These are phyloP conservation scores for Fraxinus platypoda DNA, from an alignment of 305 asterid species.

Conservation along the genomic window DNA sequence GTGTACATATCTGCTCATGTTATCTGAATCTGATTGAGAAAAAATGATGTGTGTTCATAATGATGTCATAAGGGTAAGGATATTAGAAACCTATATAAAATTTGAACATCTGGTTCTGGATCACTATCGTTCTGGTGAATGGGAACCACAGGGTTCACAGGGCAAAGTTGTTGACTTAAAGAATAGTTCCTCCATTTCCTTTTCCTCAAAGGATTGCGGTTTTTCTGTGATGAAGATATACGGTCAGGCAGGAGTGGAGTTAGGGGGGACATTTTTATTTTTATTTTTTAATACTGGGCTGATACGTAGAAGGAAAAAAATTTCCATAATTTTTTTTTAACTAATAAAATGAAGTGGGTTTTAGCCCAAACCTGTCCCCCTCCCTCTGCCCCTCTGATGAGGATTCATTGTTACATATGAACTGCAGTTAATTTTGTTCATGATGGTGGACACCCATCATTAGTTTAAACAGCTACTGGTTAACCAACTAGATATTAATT, in stretches of 20 bases:
- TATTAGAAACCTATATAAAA: not conserved
- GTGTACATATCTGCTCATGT: not conserved
- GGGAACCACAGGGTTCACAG: not conserved
- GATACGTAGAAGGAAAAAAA: too few species aligned
- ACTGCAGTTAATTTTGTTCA: not conserved
- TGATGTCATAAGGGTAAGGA: slow-evolving; percentile 12
- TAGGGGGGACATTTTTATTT: too few species aligned
- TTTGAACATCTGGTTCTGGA: slow-evolving; percentile 10
- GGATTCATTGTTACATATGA: not conserved
- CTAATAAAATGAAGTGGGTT: too few species aligned
- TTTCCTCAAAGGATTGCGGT: not conserved
- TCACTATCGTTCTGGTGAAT: slow-evolving; percentile 9
- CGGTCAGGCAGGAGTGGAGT: not conserved
- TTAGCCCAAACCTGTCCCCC: too few species aligned
- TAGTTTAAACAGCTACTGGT: not conserved
- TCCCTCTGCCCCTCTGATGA: too few species aligned
- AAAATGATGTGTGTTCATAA: not conserved
- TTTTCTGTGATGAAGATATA: not conserved
- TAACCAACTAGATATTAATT: not conserved
- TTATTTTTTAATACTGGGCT: too few species aligned
- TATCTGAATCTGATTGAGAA: slow-evolving; percentile 9
- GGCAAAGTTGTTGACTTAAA: not conserved
- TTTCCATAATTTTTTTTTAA: not conserved
- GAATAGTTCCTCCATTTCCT: not conserved
- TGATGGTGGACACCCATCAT: not conserved